phyloP scores from a whole-genome alignment of 805 yeast genomes.

The Lachancea sp. region DNA sequence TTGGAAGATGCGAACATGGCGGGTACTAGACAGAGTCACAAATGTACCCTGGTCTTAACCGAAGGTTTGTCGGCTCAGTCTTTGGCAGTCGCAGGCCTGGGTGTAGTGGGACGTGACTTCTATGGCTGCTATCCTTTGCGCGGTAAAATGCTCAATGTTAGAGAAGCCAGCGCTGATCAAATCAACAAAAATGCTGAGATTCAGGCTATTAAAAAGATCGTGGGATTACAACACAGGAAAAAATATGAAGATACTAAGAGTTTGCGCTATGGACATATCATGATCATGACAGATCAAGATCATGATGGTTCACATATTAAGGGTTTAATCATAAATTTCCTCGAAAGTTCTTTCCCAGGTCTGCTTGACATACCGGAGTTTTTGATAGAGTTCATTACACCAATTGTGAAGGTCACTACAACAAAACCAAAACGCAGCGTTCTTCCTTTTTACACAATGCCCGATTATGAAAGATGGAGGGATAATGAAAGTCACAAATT shows the following conservation, averaged over 20 bases:
- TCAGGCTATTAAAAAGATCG: slow-evolving; percentile 88
- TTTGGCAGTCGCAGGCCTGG: slow-evolving; percentile 85
- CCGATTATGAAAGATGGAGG: slow-evolving; percentile 93
- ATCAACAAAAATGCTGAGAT: slow-evolving; percentile 89
- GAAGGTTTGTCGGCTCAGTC: slow-evolving; percentile 97
- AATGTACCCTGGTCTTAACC: slow-evolving; percentile 87
- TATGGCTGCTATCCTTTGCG: slow-evolving; percentile 94
- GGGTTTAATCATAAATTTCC: slow-evolving; percentile 86
- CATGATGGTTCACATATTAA: slow-evolving; percentile 98
- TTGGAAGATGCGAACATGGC: slow-evolving; percentile 95
- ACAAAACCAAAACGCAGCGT: slow-evolving; percentile 53
- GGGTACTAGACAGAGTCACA: slow-evolving; percentile 86
- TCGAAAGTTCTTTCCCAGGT: slow-evolving; percentile 93
- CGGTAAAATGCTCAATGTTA: slow-evolving; percentile 90
- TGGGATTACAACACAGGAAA: slow-evolving; percentile 92
- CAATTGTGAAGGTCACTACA: slow-evolving; percentile 85
- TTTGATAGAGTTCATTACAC: slow-evolving; percentile 88
- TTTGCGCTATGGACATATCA: slow-evolving; percentile 88
- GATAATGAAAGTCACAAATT: slow-evolving; percentile 66
- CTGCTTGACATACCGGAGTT: slow-evolving; percentile 85
- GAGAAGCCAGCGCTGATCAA: slow-evolving; percentile 97
- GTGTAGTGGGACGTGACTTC: slow-evolving; percentile 90
- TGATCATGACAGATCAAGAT: slow-evolving; percentile 99
- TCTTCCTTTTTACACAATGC: slow-evolving; percentile 85
- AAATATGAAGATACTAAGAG: slow-evolving; percentile 65